Evolutionary conservation across 805 yeast genomes (phyloP).

Genomic region (Spathaspora hagerdaliae): DNA sequence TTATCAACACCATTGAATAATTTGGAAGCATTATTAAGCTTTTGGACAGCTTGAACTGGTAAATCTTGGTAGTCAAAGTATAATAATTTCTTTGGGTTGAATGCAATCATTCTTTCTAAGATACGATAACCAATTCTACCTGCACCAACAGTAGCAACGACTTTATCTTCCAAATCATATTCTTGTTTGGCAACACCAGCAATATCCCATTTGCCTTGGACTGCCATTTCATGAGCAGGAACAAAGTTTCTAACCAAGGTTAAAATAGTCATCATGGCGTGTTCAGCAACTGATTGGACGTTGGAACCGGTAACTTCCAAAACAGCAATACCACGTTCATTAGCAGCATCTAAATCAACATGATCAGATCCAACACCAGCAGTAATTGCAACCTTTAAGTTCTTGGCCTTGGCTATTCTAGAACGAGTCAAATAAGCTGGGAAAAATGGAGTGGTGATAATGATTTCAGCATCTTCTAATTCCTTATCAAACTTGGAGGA

Average conservation of each 20-base stretch:
- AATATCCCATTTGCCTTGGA: conserved; percentile 66
- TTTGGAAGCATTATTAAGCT: conserved; percentile 33
- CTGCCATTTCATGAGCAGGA: conserved; percentile 70
- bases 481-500: conserved; percentile 57
- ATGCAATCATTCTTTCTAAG: conserved; percentile 65
- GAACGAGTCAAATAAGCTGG: conserved; percentile 72
- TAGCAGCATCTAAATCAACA: conserved; percentile 66
- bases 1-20: conserved; percentile 47
- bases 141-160: conserved; percentile 75
- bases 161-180: conserved; percentile 73
- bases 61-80: conserved; percentile 74
- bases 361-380: conserved; percentile 89
- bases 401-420: conserved; percentile 65
- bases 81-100: conserved; percentile 68
- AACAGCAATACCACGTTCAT: conserved; percentile 60
- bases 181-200: conserved; percentile 72
- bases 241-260: conserved; percentile 71
- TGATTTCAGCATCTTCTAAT: conserved; percentile 67
- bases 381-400: conserved; percentile 64
- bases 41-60: conserved; percentile 45
- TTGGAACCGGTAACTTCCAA: conserved; percentile 82
- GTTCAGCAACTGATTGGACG: conserved; percentile 78
- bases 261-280: conserved; percentile 70
- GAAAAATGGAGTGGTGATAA: conserved; percentile 80
- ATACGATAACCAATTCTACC: conserved; percentile 80